Evolutionary conservation across 2,329 filamentous ascomycete species (phyloP), one percentile per base, ranked within the genome.

Genomic region (Aspergillus quadricinctus): DNA sequence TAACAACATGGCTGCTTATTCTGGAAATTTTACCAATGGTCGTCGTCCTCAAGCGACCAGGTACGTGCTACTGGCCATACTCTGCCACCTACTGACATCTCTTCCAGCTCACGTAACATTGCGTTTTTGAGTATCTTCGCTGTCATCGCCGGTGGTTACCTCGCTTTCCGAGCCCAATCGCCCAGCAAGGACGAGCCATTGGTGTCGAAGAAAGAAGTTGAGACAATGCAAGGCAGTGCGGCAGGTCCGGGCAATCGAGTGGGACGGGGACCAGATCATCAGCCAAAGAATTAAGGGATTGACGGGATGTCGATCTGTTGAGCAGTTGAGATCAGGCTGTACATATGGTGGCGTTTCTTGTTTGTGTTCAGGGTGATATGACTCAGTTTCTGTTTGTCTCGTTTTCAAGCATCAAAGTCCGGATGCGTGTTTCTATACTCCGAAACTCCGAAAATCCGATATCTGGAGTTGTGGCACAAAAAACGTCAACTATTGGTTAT

Each of bases 141-240:
- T 0, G 37, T 60, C 17, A 27, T 58, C 6, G 45, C 53, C 3
- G 53, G 43, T 23, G 28, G 48, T 8, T 58, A 50, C 50, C 48
- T 60, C 11, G 27, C 54, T 27, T 58, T 60, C 53, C 58, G 58
- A 11, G 58, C 53, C 2, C 58, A 58, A 25, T 60, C 58, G 5
- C 56, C 56, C n/a, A 60, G 45, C 28, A 50, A 50, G 28, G 31
- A 56, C 3, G 53, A 60, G 25, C 37, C 52, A 14, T 23, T 60
- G 7, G 50, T 48, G 3, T 52, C 56, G 21, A 50, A 58, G 9
- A 40, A 58, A n/a, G 58, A 60, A 3, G 25, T 27, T 3, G 23
- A 54, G 28, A 58, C 50, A 25, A 60, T 58, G 58, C 19, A 19
- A 9, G 58, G 58, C n/a, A 49, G 43, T 4, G 25, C 53, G 41